Evolutionary conservation across 169 alveolate genomes (phyloP).

Genomic region (Eimeria tenella): DNA sequence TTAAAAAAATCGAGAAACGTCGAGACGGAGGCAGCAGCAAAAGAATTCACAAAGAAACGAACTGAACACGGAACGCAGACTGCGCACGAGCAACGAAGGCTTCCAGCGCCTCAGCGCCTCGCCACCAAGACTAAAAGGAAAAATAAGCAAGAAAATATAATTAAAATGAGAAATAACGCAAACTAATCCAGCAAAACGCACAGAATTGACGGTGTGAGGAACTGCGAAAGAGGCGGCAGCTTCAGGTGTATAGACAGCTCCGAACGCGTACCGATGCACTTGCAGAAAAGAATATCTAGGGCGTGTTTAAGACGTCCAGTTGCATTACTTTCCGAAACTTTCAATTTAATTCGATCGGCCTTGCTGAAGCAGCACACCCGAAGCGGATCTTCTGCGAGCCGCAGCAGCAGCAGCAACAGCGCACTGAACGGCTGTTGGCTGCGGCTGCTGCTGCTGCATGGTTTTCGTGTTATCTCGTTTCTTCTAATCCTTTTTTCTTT

Average conservation of each 20-base stretch:
- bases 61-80: background rate
- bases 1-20: background rate
- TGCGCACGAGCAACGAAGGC: no score
- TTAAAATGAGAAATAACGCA: background rate
- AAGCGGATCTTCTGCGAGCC: no score
- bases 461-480: no score
- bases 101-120: background rate
- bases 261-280: background rate
- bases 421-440: no score
- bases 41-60: background rate
- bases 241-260: conserved; percentile 23
- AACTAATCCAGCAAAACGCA: background rate
- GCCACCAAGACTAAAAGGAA: background rate
- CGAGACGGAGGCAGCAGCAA: background rate
- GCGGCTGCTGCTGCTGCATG: no score
- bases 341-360: background rate
- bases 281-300: background rate
- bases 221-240: background rate
- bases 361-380: no score
- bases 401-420: no score
- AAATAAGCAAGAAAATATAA: background rate
- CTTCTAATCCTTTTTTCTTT: no score
- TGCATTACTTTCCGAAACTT: background rate
- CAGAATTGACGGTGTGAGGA: background rate
- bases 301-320: background rate